Base-by-base conservation (phyloP, 805 yeast genomes). In the Maudiozyma bulderi region DNA sequence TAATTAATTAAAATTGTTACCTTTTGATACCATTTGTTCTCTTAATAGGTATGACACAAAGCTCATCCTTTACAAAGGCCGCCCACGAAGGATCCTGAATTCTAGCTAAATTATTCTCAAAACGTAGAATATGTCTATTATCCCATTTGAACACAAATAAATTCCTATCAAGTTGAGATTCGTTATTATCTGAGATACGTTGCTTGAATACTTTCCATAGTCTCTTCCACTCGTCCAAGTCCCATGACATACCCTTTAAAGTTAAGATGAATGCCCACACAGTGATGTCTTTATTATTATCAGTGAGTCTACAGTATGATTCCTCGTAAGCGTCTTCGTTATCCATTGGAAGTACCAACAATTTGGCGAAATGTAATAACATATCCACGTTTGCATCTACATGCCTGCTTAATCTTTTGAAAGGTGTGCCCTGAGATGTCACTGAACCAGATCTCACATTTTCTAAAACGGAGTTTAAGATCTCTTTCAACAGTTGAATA, bases 401-500 rank as follows among this genome's bases (percentile, higher is more conserved):
- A 45, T 63, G 67, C 31, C 54, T 61, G 38, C 52, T 51, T 8
- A 59, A 55, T 41, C 68, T 60, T 47, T 60, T 63, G 29, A 43
- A 50, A 1, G 64, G 50, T 1, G 60, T 53, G 37, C 50, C 53
- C 37, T 54, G 58, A 2, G 50, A 34, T 3, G 50, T 47, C 11
- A 46, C 49, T n/a, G 53, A 46, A 7, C 45, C 47, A 38, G 52
- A 54, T 3, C 58, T 50, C 26, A 54, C 55, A 40, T 53, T 54
- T 13, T 61, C 61, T 9, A 57, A 52, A 14, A 62, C 46, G 5
- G 54, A 39, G 29, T 54, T 50, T 11, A 86, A 72, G 30, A 76
- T 70, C 30, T 73, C 71, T 58, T 84, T 85, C 57, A 91, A 63
- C 8, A 76, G 72, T 39, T 82, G 81, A 2, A 85, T 60, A 66